Conservation (phyloP, 139 green algal species). For the Microglena sp. region DNA sequence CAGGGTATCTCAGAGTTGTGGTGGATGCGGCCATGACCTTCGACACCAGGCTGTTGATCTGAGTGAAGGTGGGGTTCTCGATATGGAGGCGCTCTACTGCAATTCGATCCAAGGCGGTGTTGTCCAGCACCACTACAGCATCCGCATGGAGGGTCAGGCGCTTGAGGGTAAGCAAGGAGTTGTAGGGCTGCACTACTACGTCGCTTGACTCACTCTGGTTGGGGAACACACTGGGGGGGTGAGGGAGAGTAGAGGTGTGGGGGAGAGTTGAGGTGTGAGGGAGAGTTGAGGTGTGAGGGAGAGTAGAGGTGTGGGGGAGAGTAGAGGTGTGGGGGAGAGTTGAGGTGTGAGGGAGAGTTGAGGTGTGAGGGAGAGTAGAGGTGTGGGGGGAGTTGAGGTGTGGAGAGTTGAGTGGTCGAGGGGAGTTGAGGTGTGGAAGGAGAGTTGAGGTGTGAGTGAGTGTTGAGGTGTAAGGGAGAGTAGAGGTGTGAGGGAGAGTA, state of each 20-base stretch:
- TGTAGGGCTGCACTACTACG: conserved; percentile 99
- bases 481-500: no score
- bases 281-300: no score
- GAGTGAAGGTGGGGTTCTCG: conserved; percentile 27
- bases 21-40: conserved; percentile 97
- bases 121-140: conserved; percentile 75
- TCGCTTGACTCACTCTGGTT: conserved; percentile 93
- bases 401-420: not conserved
- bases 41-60: conserved; percentile 90
- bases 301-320: no score
- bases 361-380: not conserved
- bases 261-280: not conserved
- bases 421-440: not conserved
- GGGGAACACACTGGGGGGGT: conserved; percentile 82
- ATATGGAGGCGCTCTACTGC: conserved; percentile 67
- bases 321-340: not conserved
- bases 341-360: not conserved
- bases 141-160: conserved; percentile 58
- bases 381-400: not conserved
- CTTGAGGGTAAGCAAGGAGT: conserved; percentile 96
- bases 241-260: not conserved
- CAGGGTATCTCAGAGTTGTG: conserved; percentile 90
- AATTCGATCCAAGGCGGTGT: conserved; percentile 84
- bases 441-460: not conserved
- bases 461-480: not conserved